Base-by-base conservation (phyloP, 129 eudicot genomes). In the Centaurea solstitialis region DNA sequence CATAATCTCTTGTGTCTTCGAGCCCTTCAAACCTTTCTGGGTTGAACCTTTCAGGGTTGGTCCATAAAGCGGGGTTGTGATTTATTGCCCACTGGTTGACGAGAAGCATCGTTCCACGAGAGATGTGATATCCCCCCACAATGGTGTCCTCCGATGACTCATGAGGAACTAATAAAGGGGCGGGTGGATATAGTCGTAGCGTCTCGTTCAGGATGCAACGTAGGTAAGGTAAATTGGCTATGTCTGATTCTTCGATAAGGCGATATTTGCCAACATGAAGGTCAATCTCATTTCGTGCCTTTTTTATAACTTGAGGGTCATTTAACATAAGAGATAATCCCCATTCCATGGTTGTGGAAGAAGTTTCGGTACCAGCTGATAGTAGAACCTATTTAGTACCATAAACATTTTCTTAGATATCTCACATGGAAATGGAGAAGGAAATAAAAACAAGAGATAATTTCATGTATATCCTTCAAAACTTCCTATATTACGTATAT, bases 311-410 rank as follows among this genome's bases (percentile, higher is more conserved):
- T 17, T 70, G 66, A 0, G 89, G 92, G 37, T 80, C 64, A 45
- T 88, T 85, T 33, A 88, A 64, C 40, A 85, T 7, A 53, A 80
- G 81, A 2, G 87, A 59, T 50, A 88, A 7, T 5, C 79, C 82
- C 89, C 92, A 88, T 38, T 88, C 89, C 80, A 83, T 69, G 2
- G 92, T 86, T 26, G 43, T 74, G 8, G 79, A 75, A 5, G 87
- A 33, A 38, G 88, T 86, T 13, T 84, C 77, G 6, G 78, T 81
- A 0, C 89, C 88, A 13, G 87, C 89, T 24, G 57, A 6, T 30
- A 89, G 22, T 23, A 87, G n/a, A 0, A 35, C 33, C 93, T 89
- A 39, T 4, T 39, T 22, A 79, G 45, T 24, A 83, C 39, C 39
- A 47, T 23, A 66, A 41, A 41, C 50, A 41, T 41, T 41, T 41